These are phyloP conservation scores for Cladosporium sp. DNA, from an alignment of 2,329 filamentous ascomycete species.

Conservation along the genomic window DNA sequence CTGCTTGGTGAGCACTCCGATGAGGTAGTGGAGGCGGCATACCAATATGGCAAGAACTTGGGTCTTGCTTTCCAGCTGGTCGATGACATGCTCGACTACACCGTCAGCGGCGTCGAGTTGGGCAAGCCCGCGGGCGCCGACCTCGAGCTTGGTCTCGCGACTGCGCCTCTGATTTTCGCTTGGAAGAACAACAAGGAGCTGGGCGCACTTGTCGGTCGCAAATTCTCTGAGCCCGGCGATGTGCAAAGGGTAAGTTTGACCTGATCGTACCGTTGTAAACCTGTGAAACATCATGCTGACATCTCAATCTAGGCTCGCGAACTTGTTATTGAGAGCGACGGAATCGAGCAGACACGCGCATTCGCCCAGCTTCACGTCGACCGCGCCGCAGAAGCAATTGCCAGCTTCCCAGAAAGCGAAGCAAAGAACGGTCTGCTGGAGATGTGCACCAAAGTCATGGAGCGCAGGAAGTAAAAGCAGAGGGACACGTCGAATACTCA, in stretches of 20 bases:
- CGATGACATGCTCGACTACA: conserved; percentile 98
- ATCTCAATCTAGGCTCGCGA: conserved; percentile 68
- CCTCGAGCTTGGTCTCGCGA: conserved; percentile 87
- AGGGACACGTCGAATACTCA: background rate
- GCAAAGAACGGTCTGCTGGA: conserved; percentile 88
- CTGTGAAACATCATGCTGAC: conserved; percentile 27
- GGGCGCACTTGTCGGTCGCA: conserved; percentile 84
- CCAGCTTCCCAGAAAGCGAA: conserved; percentile 85
- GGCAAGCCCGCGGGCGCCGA: conserved; percentile 96
- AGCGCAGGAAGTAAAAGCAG: conserved; percentile 69
- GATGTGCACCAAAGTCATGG: conserved; percentile 91
- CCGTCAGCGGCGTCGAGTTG: conserved; percentile 76
- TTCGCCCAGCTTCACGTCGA: conserved; percentile 89
- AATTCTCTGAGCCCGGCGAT: conserved; percentile 82
- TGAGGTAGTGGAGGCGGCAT: conserved; percentile 85
- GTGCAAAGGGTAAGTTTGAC: conserved; percentile 68
- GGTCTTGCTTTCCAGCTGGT: conserved; percentile 96
- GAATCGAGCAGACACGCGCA: conserved; percentile 86
- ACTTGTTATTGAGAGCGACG: conserved; percentile 78
- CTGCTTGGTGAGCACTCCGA: conserved; percentile 76
- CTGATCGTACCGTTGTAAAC: background rate
- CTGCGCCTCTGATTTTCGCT: conserved; percentile 89
- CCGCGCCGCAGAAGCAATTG: conserved; percentile 82
- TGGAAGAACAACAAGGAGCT: conserved; percentile 81
- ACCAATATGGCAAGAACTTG: conserved; percentile 88